A percentile compares a stretch with the other conserved stretches of the same genome.
Evolutionary conservation across 768 basidiomycete species (phyloP).

Genomic region (Calocera cornea): DNA sequence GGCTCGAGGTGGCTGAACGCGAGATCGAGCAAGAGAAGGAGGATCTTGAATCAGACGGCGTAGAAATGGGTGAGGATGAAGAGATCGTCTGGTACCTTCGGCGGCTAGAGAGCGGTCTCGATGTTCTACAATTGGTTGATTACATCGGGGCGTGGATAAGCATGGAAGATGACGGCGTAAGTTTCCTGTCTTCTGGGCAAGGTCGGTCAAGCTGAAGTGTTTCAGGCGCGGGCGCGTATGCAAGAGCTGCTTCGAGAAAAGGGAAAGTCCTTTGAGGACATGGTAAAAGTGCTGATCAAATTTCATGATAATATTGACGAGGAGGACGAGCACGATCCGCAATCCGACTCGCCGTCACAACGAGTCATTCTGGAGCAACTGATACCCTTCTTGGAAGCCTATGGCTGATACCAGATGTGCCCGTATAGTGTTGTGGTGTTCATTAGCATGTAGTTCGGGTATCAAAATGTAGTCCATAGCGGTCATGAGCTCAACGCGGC

Average conservation of each 20-base stretch:
- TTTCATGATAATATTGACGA: conserved; percentile 64
- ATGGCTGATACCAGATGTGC: conserved; percentile 18
- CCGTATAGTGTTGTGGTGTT: conserved; percentile 8
- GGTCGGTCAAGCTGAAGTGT: conserved; percentile 3
- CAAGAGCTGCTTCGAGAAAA: conserved; percentile 62
- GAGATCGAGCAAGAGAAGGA: conserved; percentile 59
- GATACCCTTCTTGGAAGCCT: conserved; percentile 44
- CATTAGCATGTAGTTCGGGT: conserved; percentile 9
- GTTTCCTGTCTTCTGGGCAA: conserved; percentile 20
- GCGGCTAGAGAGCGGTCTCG: conserved; percentile 73
- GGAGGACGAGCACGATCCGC: conserved; percentile 27
- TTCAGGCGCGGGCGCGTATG: conserved; percentile 64
- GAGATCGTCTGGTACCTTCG: conserved; percentile 75
- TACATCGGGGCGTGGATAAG: conserved; percentile 89
- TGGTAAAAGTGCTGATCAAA: conserved; percentile 56
- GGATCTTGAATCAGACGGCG: conserved; percentile 42
- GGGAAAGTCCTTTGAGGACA: conserved; percentile 52
- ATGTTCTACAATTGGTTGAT: conserved; percentile 80
- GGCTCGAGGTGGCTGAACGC: conserved; percentile 46
- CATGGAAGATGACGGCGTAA: conserved; percentile 97
- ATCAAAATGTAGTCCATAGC: neutral
- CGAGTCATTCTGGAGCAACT: conserved; percentile 56
- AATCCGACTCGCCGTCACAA: conserved; percentile 37
- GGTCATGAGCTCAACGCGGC: conserved; percentile 21
- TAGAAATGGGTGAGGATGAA: conserved; percentile 44